These are phyloP conservation scores for Microsporum ferrugineum DNA, from an alignment of 2,329 filamentous ascomycete genomes.

Conservation along the genomic window DNA sequence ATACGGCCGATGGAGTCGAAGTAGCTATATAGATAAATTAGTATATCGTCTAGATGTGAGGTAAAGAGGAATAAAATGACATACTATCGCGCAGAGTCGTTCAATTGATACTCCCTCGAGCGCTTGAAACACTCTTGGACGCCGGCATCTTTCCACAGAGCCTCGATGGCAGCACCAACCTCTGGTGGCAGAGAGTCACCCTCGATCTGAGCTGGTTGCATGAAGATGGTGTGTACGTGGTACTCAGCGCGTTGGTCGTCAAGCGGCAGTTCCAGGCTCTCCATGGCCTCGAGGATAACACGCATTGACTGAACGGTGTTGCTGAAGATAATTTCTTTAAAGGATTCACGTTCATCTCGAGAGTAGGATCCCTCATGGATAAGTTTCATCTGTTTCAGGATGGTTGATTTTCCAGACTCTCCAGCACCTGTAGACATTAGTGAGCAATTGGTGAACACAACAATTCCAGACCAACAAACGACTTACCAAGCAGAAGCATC, in stretches of 20 bases:
- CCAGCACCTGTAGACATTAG: conserved; percentile 58
- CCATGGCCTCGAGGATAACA: conserved; percentile 58
- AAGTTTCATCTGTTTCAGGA: conserved; percentile 96
- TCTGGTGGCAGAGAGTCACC: conserved; percentile 88
- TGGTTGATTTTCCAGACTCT: conserved; percentile 93
- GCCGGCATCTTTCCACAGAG: conserved; percentile 83
- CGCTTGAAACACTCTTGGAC: conserved; percentile 93
- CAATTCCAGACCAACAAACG: background rate
- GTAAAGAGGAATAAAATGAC: conserved; percentile 21
- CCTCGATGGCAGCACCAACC: conserved; percentile 84
- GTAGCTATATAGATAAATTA: conserved; percentile 50
- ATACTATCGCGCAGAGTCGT: conserved; percentile 93
- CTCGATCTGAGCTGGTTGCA: conserved; percentile 94
- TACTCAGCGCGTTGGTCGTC: conserved; percentile 91
- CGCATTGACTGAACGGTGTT: conserved; percentile 61
- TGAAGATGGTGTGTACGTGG: conserved; percentile 96
- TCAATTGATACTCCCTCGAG: conserved; percentile 89
- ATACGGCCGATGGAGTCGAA: conserved; percentile 92
- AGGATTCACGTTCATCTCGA: conserved; percentile 64
- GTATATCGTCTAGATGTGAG: background rate
- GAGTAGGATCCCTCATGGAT: conserved; percentile 99
- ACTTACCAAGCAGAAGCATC: conserved; percentile 93
- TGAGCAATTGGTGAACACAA: background rate
- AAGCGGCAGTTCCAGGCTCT: conserved; percentile 63
- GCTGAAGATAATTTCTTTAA: conserved; percentile 62